Conservation (phyloP, 2,329 filamentous ascomycete species). For the Thelonectria rubi region DNA sequence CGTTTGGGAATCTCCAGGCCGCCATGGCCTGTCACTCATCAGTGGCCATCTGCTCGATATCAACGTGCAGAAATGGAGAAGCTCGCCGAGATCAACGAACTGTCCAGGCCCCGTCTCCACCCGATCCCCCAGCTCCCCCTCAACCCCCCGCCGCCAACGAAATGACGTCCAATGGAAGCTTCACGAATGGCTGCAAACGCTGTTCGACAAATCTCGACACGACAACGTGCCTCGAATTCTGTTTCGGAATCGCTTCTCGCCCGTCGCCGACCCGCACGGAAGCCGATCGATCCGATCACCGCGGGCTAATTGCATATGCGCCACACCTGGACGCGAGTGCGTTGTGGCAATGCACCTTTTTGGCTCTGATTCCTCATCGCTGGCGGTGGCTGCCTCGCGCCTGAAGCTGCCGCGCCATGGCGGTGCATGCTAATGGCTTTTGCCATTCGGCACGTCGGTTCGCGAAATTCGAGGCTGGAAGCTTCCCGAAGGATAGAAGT, state of each 20-base stretch:
- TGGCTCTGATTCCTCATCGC: conserved; percentile 6
- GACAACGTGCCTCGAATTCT: conserved; percentile 15
- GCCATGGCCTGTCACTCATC: background rate
- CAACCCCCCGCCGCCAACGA: too few relatives aligned
- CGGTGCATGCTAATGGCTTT: conserved; percentile 14
- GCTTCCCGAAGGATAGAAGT: background rate
- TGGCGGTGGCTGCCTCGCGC: background rate
- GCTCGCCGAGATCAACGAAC: background rate
- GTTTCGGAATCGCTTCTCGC: conserved; percentile 11
- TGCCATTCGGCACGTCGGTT: conserved; percentile 3
- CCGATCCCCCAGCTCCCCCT: background rate
- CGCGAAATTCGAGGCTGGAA: background rate
- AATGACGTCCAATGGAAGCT: too few relatives aligned
- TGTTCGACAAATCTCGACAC: too few relatives aligned
- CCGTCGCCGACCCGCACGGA: conserved; percentile 1
- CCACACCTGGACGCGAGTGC: conserved; percentile 22
- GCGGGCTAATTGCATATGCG: conserved; percentile 14
- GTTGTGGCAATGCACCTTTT: conserved; percentile 9
- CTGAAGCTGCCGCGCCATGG: conserved; percentile 1
- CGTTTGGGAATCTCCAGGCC: background rate
- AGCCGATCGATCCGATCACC: conserved; percentile 14
- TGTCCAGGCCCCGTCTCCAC: background rate
- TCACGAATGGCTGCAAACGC: too few relatives aligned
- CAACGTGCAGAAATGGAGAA: background rate
- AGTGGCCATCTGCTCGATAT: background rate